Base-by-base conservation (phyloP, 2,329 filamentous ascomycete genomes). In the Talaromyces sp. region DNA sequence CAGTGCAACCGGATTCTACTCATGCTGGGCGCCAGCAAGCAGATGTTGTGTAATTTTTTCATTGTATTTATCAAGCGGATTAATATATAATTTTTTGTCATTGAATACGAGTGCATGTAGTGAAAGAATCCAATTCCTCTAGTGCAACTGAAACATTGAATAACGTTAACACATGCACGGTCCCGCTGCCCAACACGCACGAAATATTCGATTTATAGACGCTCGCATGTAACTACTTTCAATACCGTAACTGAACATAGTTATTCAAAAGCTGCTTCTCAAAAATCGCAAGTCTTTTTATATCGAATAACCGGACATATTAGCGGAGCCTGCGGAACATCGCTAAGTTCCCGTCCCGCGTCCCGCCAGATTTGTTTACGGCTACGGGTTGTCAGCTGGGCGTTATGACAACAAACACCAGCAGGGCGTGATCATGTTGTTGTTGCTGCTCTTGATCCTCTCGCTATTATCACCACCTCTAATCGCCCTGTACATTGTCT, bases 401-500 rank as follows among this genome's bases (percentile, higher is more conserved):
- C 35, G 14, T 38, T 38, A 35, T 6, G 8, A 38, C 6, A 38
- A 7, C 14, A 38, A 38, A 35, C 32, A 35, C 32, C 17, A 38
- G 9, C 29, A 9, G 7, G 6, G 17, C 35, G 17, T n/a, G 32
- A 38, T 9, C 35, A 35, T 35, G 19, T 55, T 62, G 46, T 26
- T 38, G 19, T 9, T 59, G 13, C 53, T 54, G 14, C 57, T 62
- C 21, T 46, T 62, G 8, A 24, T 59, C 14, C 19, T 59, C 21
- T 35, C 50, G n/a, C n/a, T 59, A 19, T n/a, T 59, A 21, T 11
- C 57, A 11, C 7, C 49, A 5, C 21, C 50, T 17, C 27, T 61
- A 3, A 31, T 38, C 26, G 4, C 73, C 56, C 77, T 88, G 65
- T 95, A 91, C 78, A 73, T 84, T 64, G 80, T 96, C 67, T 96